Conservation (phyloP, 192 early-diverging fungal genomes). For the Entophlyctis luteolus region DNA sequence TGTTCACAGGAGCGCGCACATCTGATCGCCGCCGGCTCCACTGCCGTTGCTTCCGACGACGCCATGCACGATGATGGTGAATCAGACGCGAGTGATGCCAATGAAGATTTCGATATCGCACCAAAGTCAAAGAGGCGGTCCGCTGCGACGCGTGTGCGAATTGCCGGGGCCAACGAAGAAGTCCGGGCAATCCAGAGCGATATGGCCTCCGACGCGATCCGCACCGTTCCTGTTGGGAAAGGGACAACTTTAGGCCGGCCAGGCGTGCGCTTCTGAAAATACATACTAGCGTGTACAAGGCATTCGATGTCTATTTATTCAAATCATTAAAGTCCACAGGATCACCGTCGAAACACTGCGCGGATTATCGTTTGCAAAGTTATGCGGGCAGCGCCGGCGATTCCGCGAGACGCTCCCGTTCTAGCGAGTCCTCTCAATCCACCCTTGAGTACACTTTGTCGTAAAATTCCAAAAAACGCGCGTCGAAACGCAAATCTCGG, state of each 20-base stretch:
- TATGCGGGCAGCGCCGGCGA: no score
- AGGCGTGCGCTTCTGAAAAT: neutral
- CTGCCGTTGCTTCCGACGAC: no score
- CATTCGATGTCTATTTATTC: no score
- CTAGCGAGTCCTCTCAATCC: no score
- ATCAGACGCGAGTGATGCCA: neutral
- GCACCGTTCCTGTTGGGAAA: neutral
- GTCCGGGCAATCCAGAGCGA: neutral
- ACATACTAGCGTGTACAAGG: no score
- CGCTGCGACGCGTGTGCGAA: neutral
- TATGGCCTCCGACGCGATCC: neutral
- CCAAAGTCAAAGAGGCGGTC: neutral
- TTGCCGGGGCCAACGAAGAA: neutral
- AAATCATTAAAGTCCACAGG: no score
- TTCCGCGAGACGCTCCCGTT: no score
- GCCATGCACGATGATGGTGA: neutral
- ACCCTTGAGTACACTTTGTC: neutral
- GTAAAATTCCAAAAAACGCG: conserved; percentile 3
- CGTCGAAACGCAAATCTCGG: conserved; percentile 3
- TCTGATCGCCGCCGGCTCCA: neutral
- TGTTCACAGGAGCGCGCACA: neutral
- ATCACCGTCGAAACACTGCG: no score
- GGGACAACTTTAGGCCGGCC: neutral
- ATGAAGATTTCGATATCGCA: no score
- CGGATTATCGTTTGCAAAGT: no score